Evolutionary conservation across 1,139 yeast species (phyloP).

Genomic region (Diutina catenulata): DNA sequence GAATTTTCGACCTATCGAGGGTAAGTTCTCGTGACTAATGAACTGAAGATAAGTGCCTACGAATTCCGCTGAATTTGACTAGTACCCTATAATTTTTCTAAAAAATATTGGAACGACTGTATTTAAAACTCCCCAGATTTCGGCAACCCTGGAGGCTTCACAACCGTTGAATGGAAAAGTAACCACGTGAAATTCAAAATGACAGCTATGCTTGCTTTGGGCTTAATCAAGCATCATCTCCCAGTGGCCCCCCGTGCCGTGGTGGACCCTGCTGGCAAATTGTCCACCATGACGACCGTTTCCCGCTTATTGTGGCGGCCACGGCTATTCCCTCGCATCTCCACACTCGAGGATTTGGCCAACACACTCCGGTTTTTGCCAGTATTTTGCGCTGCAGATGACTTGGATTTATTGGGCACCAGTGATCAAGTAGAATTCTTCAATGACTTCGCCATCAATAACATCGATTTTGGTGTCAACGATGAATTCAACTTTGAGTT

Average conservation of each 20-base stretch:
- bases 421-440: constrained; percentile 2
- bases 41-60: too few relatives aligned
- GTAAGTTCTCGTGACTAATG: too few relatives aligned
- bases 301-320: background rate
- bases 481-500: constrained; percentile 1
- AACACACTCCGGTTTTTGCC: background rate
- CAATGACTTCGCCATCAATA: constrained; percentile 1
- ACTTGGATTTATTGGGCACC: background rate
- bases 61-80: too few relatives aligned
- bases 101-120: too few relatives aligned
- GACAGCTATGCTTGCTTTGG: background rate
- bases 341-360: background rate
- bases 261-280: background rate
- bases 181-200: background rate
- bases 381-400: constrained; percentile 3
- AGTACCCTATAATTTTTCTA: too few relatives aligned
- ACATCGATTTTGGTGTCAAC: constrained; percentile 3
- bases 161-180: background rate
- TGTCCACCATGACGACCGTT: background rate
- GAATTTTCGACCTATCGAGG: too few relatives aligned
- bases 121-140: too few relatives aligned
- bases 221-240: background rate
- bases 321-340: constrained; percentile 1
- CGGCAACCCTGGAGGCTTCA: too few relatives aligned
- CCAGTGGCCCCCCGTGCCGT: too few relatives aligned